These are phyloP conservation scores for Aspergillus ellipticus DNA, from an alignment of 495 filamentous ascomycete genomes.

Conservation along the genomic window DNA sequence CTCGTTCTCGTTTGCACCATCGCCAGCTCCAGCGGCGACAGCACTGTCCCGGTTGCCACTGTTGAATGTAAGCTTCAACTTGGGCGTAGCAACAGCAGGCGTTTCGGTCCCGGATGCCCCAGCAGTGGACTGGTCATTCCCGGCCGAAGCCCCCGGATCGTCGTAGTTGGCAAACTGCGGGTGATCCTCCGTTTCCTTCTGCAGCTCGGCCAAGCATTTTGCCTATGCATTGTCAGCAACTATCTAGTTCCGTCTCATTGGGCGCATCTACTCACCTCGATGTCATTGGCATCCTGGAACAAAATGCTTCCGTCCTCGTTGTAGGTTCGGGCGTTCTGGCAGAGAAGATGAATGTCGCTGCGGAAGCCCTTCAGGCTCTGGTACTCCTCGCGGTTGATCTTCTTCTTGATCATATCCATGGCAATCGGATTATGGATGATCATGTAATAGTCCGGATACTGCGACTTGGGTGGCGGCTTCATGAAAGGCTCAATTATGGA, in stretches of 20 bases:
- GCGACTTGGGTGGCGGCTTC: conserved; percentile 78
- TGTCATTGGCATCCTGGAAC: conserved; percentile 86
- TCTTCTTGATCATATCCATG: conserved; percentile 87
- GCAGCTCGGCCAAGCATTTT: conserved; percentile 63
- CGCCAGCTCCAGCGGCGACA: conserved; percentile 22
- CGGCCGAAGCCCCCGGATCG: conserved; percentile 40
- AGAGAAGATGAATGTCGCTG: conserved; percentile 76
- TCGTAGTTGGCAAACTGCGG: conserved; percentile 75
- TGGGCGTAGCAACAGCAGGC: conserved; percentile 53
- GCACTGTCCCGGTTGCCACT: conserved; percentile 38
- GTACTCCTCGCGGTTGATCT: conserved; percentile 93
- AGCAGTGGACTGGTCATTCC: conserved; percentile 62
- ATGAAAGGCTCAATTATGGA: conserved; percentile 92
- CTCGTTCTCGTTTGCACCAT: conserved; percentile 33
- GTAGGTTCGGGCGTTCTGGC: conserved; percentile 87
- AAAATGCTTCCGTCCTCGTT: conserved; percentile 92
- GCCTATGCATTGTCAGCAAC: conserved; percentile 46
- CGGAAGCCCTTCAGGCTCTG: conserved; percentile 73
- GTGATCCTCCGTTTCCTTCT: conserved; percentile 64
- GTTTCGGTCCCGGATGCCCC: conserved; percentile 67
- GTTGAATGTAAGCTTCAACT: conserved; percentile 58
- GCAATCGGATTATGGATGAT: conserved; percentile 89
- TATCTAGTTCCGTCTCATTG: neutral
- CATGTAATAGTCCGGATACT: conserved; percentile 90
- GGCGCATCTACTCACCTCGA: conserved; percentile 65